phyloP scores from a whole-genome alignment of 352 stramenopile species.

The Pythium monospermum region DNA sequence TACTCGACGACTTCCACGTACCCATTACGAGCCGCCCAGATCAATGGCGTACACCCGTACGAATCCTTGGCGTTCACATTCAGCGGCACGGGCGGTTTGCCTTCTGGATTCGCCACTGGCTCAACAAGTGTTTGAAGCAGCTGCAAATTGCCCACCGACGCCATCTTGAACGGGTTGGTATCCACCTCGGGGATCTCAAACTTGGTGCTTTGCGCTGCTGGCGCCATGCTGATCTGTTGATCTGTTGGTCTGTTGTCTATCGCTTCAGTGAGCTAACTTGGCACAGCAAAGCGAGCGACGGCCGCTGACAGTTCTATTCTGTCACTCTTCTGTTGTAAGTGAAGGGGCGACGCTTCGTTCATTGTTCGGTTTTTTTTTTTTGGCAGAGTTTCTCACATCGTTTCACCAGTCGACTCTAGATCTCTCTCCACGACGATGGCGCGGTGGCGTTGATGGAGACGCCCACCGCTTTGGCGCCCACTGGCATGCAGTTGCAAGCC shows the following conservation, averaged over 20 bases:
- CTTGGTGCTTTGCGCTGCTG: constrained; percentile 34
- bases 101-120: constrained; percentile 30
- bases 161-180: constrained; percentile 85
- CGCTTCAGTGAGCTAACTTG: too few relatives aligned
- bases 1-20: constrained; percentile 81
- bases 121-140: constrained; percentile 69
- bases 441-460: not conserved
- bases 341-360: constrained; percentile 10
- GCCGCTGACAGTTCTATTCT: too few relatives aligned
- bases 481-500: constrained; percentile 5
- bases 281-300: too few relatives aligned
- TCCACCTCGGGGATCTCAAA: constrained; percentile 76
- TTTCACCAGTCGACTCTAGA: not conserved
- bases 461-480: not conserved
- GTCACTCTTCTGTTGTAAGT: not conserved
- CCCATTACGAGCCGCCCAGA: constrained; percentile 82
- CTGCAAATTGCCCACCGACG: constrained; percentile 67
- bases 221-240: too few relatives aligned
- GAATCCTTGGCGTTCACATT: constrained; percentile 80
- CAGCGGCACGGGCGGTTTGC: constrained; percentile 32
- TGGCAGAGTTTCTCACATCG: not conserved
- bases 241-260: too few relatives aligned
- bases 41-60: constrained; percentile 73
- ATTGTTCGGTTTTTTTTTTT: not conserved
- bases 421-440: constrained; percentile 4